Evolutionary conservation across 2,329 filamentous ascomycete genomes (phyloP).

Genomic region (Fusarium dlaminii): DNA sequence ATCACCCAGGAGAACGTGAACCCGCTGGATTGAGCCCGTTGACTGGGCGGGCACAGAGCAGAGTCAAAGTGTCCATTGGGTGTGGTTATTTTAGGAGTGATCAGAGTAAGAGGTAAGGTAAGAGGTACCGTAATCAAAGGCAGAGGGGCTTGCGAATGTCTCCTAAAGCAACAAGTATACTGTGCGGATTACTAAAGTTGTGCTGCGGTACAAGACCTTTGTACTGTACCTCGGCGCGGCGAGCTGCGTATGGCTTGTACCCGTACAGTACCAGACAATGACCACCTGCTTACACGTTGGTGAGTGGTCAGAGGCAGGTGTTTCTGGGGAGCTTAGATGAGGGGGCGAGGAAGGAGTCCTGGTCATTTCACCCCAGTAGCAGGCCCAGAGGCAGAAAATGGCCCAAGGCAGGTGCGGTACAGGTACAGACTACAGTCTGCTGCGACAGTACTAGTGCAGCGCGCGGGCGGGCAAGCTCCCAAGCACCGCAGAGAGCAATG

Average conservation of each 20-base stretch:
- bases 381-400: slow-evolving; percentile 24
- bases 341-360: slow-evolving; percentile 36
- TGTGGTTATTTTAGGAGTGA: slow-evolving; percentile 26
- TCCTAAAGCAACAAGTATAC: slow-evolving; percentile 45
- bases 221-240: slow-evolving; percentile 50
- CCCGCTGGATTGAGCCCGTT: slow-evolving; percentile 25
- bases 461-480: slow-evolving; percentile 20
- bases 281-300: slow-evolving; percentile 29
- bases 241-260: slow-evolving; percentile 46
- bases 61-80: slow-evolving; percentile 3
- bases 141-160: slow-evolving; percentile 41
- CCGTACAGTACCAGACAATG: slow-evolving; percentile 52
- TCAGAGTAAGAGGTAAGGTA: slow-evolving; percentile 11
- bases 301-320: slow-evolving; percentile 38
- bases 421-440: slow-evolving; percentile 25
- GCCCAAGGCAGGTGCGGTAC: slow-evolving; percentile 33
- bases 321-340: slow-evolving; percentile 37
- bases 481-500: slow-evolving; percentile 33
- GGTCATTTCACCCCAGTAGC: slow-evolving; percentile 28
- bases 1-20: slow-evolving; percentile 28
- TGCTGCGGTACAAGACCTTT: slow-evolving; percentile 45
- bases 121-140: slow-evolving; percentile 30
- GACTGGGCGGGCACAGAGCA: slow-evolving; percentile 23
- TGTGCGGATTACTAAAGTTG: slow-evolving; percentile 41
- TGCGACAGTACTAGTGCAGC: slow-evolving; percentile 39